These are phyloP conservation scores for Sanghuangporus weigelae DNA, from an alignment of 1,284 basidiomycete species.

Conservation along the genomic window DNA sequence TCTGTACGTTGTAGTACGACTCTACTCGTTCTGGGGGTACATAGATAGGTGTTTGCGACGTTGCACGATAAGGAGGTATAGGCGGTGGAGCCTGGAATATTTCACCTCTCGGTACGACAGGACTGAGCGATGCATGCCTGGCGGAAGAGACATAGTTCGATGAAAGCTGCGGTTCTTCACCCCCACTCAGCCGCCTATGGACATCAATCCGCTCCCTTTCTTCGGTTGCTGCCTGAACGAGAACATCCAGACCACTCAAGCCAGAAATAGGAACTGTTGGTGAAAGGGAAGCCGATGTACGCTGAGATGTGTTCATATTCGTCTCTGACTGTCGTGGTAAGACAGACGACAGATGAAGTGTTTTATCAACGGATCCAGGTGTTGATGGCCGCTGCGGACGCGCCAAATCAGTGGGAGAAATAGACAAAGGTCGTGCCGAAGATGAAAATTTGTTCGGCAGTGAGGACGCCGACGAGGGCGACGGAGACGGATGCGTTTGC, in stretches of 20 bases:
- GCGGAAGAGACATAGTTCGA: neutral
- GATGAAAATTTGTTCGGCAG: conserved; percentile 24
- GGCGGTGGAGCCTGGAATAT: conserved; percentile 5
- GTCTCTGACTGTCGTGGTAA: conserved; percentile 3
- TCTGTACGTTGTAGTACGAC: neutral
- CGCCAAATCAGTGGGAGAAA: conserved; percentile 4
- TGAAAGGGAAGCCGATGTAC: conserved; percentile 16
- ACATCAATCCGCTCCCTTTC: conserved; percentile 31
- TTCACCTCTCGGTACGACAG: conserved; percentile 1
- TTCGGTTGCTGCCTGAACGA: conserved; percentile 51
- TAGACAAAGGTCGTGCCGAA: conserved; percentile 9
- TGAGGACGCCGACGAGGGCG: conserved; percentile 16
- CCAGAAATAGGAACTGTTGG: conserved; percentile 16
- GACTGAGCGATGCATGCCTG: conserved; percentile 3
- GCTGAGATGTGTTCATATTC: conserved; percentile 2
- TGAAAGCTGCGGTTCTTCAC: conserved; percentile 19
- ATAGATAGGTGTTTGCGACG: neutral
- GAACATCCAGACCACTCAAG: conserved; percentile 42
- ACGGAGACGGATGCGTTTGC: conserved; percentile 14
- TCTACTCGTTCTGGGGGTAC: neutral
- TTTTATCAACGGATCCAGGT: neutral
- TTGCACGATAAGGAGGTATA: neutral
- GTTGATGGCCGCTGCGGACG: neutral
- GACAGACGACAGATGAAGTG: neutral
- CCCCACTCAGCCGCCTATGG: conserved; percentile 33